A percentile compares a stretch with the other conserved stretches of the same genome.
phyloP scores from a whole-genome alignment of 768 basidiomycete genomes.

The Mrakia gelida region DNA sequence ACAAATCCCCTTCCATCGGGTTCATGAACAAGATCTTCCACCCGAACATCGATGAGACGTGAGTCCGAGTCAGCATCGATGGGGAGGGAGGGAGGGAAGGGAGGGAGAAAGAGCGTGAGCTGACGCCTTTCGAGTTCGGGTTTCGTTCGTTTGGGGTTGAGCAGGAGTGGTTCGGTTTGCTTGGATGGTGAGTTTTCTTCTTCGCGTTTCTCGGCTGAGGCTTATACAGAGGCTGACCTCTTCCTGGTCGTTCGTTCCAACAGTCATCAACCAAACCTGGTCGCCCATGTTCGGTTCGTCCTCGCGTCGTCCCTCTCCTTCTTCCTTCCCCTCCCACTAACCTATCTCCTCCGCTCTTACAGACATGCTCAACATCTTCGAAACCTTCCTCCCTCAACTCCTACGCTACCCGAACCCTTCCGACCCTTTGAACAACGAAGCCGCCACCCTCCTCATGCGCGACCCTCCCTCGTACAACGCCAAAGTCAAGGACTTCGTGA shows the following conservation, averaged over 20 bases:
- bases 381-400: constrained; percentile 94
- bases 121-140: not conserved
- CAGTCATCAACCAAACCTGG: constrained; percentile 59
- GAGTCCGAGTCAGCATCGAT: constrained; percentile 43
- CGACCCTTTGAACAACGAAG: constrained; percentile 96
- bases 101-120: not conserved
- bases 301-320: not conserved
- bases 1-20: constrained; percentile 97
- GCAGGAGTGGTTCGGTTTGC: constrained; percentile 93
- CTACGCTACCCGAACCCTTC: constrained; percentile 97
- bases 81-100: not conserved
- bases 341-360: constrained; percentile 3
- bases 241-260: not conserved
- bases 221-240: not conserved
- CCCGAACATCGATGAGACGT: constrained; percentile 99
- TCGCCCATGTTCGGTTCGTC: constrained; percentile 93
- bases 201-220: not conserved
- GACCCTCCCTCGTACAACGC: constrained; percentile 93
- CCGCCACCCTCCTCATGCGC: constrained; percentile 92
- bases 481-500: constrained; percentile 97
- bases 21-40: constrained; percentile 99
- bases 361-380: constrained; percentile 99
- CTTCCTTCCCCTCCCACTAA: not conserved
- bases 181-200: constrained; percentile 57
- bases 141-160: constrained; percentile 25